These are phyloP conservation scores for Amanita rubescens DNA, from an alignment of 768 basidiomycete genomes.

Conservation along the genomic window DNA sequence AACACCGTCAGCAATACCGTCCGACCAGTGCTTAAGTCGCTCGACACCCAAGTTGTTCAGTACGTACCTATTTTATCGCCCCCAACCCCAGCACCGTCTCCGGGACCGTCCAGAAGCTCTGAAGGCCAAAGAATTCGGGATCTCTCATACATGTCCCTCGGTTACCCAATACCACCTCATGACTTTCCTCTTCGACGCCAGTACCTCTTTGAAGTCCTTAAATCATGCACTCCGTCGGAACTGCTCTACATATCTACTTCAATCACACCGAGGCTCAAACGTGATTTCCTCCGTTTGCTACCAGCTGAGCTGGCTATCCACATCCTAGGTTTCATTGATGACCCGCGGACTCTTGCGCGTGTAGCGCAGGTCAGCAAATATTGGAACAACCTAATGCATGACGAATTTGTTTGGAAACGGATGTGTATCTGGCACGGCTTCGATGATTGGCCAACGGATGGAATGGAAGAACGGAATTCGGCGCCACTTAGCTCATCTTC, in stretches of 20 bases:
- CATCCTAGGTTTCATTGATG: slow-evolving; percentile 70
- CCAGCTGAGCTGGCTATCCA: slow-evolving; percentile 65
- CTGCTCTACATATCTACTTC: slow-evolving; percentile 59
- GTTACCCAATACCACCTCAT: slow-evolving; percentile 15
- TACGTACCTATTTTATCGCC: slow-evolving; percentile 49
- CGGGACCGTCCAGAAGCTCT: slow-evolving; percentile 24
- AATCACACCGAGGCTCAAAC: slow-evolving; percentile 58
- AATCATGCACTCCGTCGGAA: slow-evolving; percentile 50
- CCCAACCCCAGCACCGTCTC: slow-evolving; percentile 58
- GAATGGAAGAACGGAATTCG: slow-evolving; percentile 3
- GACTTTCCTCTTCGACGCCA: slow-evolving; percentile 39
- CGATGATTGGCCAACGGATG: slow-evolving; percentile 18
- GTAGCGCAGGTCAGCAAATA: slow-evolving; percentile 61
- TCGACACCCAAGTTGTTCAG: background rate
- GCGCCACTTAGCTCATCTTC: slow-evolving; percentile 2
- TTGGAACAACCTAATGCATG: slow-evolving; percentile 65
- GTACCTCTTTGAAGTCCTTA: slow-evolving; percentile 43
- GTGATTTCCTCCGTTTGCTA: slow-evolving; percentile 41
- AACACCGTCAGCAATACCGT: background rate
- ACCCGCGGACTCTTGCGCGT: slow-evolving; percentile 62
- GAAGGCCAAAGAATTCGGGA: slow-evolving; percentile 6
- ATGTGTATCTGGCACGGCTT: slow-evolving; percentile 62
- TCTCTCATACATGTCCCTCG: slow-evolving; percentile 12
- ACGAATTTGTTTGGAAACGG: slow-evolving; percentile 75
- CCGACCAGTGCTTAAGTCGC: background rate